A percentile compares a stretch with the other conserved stretches of the same genome.
Conservation (phyloP, 176 grass and related monocot genomes). For the Bothriochloa decipiens region DNA sequence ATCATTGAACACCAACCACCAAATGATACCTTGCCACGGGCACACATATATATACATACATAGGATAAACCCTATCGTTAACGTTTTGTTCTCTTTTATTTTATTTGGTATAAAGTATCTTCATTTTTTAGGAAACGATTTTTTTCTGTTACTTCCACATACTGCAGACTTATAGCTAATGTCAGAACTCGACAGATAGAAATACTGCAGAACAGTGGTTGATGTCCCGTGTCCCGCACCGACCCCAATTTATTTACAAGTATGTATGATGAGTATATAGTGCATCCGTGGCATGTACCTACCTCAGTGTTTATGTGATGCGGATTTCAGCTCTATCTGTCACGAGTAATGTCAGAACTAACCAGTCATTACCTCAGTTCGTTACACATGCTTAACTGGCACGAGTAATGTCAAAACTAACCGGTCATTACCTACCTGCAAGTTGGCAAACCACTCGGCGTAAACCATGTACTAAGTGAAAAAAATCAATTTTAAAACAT, state of each 20-base stretch:
- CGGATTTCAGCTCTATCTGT: too few species aligned
- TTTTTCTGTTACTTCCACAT: neutral
- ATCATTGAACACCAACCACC: conserved; percentile 35
- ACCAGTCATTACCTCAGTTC: too few species aligned
- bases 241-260: neutral
- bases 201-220: neutral
- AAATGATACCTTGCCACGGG: conserved; percentile 45
- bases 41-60: neutral
- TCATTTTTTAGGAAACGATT: too few species aligned
- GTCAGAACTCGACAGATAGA: neutral
- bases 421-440: too few species aligned
- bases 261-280: neutral
- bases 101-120: neutral
- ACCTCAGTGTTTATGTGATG: neutral
- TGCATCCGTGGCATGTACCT: neutral
- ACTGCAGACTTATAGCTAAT: neutral
- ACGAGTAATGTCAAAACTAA: neutral
- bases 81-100: neutral
- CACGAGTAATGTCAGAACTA: too few species aligned
- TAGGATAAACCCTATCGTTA: conserved; percentile 18
- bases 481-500: too few species aligned
- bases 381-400: neutral
- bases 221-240: neutral
- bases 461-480: too few species aligned
- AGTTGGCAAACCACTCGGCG: too few species aligned